phyloP scores from a whole-genome alignment of 73 alveolate species.

The Paramecium sonneborni region DNA sequence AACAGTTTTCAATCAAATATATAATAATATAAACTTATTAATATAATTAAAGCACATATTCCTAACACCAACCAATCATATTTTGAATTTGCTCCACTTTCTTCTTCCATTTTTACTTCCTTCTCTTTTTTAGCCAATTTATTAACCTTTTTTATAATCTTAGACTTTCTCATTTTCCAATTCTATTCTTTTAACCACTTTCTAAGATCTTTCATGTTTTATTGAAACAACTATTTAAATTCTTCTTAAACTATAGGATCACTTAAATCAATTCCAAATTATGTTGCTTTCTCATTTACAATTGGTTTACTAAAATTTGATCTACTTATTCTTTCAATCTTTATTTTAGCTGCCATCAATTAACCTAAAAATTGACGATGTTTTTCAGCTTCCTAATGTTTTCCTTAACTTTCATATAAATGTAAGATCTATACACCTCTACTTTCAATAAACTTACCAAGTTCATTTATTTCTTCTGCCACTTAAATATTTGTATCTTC shows the following conservation, averaged over 20 bases:
- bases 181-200: slow-evolving; percentile 20
- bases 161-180: slow-evolving; percentile 17
- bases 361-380: neutral
- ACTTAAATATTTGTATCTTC: neutral
- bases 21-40: neutral
- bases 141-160: neutral
- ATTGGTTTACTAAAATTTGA: slow-evolving; percentile 30
- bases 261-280: slow-evolving; percentile 31
- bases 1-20: neutral
- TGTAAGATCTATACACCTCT: neutral
- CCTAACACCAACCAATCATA: slow-evolving; percentile 5
- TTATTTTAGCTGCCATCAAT: slow-evolving; percentile 2
- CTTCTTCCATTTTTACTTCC: neutral
- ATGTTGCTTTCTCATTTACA: neutral
- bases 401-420: neutral
- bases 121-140: slow-evolving; percentile 23
- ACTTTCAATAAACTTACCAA: slow-evolving; percentile 29
- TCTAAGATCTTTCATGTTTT: slow-evolving; percentile 28
- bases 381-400: neutral
- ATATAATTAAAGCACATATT: neutral
- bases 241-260: slow-evolving; percentile 19
- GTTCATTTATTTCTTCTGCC: slow-evolving; percentile 17
- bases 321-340: slow-evolving; percentile 37
- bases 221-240: neutral
- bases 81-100: neutral